phyloP scores from a whole-genome alignment of 768 basidiomycete genomes.

The Nidula microcarpa region DNA sequence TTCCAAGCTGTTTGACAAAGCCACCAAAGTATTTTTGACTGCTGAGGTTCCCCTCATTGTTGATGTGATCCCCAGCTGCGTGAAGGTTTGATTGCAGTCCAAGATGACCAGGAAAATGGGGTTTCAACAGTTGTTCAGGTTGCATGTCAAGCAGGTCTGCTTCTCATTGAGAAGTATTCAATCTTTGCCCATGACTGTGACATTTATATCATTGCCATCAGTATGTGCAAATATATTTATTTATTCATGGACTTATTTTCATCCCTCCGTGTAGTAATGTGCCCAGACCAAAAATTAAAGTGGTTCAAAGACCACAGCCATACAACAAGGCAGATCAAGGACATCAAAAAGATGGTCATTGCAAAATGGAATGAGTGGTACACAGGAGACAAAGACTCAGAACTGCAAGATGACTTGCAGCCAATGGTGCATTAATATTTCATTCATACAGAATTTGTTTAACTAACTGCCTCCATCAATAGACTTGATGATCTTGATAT shows the following conservation, averaged over 20 bases:
- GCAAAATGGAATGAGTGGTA: neutral
- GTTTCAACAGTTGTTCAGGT: neutral
- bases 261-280: neutral
- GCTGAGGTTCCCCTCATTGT: neutral
- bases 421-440: too few relatives aligned
- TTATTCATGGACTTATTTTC: neutral
- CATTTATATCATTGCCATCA: neutral
- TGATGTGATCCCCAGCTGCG: neutral
- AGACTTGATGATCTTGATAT: too few relatives aligned
- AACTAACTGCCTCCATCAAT: too few relatives aligned
- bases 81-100: neutral
- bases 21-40: constrained; percentile 3
- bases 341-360: constrained; percentile 4
- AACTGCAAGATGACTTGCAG: neutral
- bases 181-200: neutral
- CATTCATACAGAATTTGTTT: too few relatives aligned
- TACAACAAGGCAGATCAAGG: too few relatives aligned
- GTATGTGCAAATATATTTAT: neutral
- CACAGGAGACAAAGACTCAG: neutral
- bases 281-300: constrained; percentile 16
- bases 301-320: too few relatives aligned
- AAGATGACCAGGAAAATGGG: neutral
- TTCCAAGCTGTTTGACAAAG: constrained; percentile 19
- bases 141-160: neutral
- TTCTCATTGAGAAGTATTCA: neutral